These are phyloP conservation scores for Coniella lustricola DNA, from an alignment of 2,329 filamentous ascomycete species.

Conservation along the genomic window DNA sequence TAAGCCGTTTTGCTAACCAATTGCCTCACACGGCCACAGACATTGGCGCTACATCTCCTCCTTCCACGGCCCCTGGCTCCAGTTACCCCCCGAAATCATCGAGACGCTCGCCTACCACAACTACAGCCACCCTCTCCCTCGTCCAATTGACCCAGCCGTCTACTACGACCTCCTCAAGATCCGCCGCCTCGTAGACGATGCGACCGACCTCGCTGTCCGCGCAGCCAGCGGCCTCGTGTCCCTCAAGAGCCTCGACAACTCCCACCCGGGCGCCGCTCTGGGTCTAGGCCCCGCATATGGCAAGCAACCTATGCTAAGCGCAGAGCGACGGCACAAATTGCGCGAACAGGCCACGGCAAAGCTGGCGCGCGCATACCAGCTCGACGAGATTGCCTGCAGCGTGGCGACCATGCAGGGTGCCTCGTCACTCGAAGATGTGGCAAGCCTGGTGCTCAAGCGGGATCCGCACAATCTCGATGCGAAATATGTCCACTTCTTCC, in stretches of 20 bases:
- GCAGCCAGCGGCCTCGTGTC: constrained; percentile 68
- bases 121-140: constrained; percentile 68
- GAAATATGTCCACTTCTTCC: constrained; percentile 87
- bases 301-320: constrained; percentile 58
- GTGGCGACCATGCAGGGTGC: constrained; percentile 79
- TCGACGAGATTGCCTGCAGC: constrained; percentile 78
- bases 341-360: constrained; percentile 74
- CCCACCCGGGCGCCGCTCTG: constrained; percentile 36
- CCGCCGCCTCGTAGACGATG: constrained; percentile 70
- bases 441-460: constrained; percentile 63
- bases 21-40: constrained; percentile 33
- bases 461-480: constrained; percentile 64
- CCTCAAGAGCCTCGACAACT: constrained; percentile 49
- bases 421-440: constrained; percentile 70
- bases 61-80: constrained; percentile 78
- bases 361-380: constrained; percentile 66
- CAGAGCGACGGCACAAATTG: constrained; percentile 71
- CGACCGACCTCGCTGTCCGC: constrained; percentile 68
- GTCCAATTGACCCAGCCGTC: constrained; percentile 69
- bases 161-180: constrained; percentile 84
- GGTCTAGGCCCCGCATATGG: constrained; percentile 53
- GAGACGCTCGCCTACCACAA: constrained; percentile 73
- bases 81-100: constrained; percentile 71
- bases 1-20: constrained; percentile 7
- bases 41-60: constrained; percentile 82